These are phyloP conservation scores for Lipomyces sp. DNA, from an alignment of 805 yeast genomes.

Conservation along the genomic window DNA sequence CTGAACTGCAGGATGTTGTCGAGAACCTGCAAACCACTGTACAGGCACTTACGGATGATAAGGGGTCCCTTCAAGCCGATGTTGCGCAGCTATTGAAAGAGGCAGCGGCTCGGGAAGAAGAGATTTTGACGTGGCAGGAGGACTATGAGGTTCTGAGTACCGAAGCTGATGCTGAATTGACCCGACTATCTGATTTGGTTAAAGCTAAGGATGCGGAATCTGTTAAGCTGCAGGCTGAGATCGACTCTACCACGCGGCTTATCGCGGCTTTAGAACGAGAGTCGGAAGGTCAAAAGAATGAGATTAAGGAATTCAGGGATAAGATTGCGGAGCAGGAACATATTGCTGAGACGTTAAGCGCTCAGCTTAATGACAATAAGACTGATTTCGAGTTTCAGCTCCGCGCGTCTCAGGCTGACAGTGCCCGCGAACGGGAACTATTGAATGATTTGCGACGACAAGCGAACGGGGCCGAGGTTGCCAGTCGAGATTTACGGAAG, in stretches of 20 bases:
- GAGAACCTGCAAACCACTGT: constrained; percentile 22
- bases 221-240: constrained; percentile 20
- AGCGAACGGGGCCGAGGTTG: constrained; percentile 14
- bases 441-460: constrained; percentile 9
- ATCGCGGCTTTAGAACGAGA: constrained; percentile 28
- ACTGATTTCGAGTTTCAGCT: constrained; percentile 10
- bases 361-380: constrained; percentile 5
- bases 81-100: constrained; percentile 23
- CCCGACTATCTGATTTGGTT: constrained; percentile 25
- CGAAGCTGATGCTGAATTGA: constrained; percentile 33
- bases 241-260: constrained; percentile 22
- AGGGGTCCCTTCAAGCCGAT: constrained; percentile 23
- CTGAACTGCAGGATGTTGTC: constrained; percentile 30
- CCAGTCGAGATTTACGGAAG: constrained; percentile 6
- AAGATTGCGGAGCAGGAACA: constrained; percentile 17
- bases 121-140: constrained; percentile 35
- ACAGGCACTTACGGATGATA: constrained; percentile 21
- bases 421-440: constrained; percentile 5
- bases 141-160: constrained; percentile 32
- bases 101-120: constrained; percentile 26
- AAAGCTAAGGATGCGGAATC: constrained; percentile 25
- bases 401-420: constrained; percentile 9
- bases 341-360: constrained; percentile 9
- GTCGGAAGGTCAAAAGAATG: constrained; percentile 21
- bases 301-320: constrained; percentile 10